A percentile compares a stretch with the other conserved stretches of the same genome.
phyloP scores from a whole-genome alignment of 2,329 filamentous ascomycete species.

The Cladosporium halotolerans region DNA sequence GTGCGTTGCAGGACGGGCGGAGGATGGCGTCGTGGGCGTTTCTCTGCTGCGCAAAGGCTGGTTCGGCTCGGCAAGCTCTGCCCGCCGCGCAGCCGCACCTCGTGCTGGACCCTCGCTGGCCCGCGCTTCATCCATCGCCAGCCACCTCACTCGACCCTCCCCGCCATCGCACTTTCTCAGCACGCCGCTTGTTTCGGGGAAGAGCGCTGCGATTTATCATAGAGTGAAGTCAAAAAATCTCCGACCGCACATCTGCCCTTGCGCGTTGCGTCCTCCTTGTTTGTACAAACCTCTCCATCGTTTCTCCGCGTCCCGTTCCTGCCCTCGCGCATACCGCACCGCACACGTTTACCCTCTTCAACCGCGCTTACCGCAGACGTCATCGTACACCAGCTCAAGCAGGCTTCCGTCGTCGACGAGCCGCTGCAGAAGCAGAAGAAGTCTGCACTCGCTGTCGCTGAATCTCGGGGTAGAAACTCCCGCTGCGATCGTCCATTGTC shows the following conservation, averaged over 20 bases:
- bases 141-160: not conserved
- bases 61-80: too few species aligned
- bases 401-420: not conserved
- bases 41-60: too few species aligned
- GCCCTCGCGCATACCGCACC: not conserved
- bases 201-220: too few species aligned
- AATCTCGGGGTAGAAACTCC: not conserved
- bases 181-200: too few species aligned
- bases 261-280: not conserved
- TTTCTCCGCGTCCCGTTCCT: not conserved
- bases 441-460: not conserved
- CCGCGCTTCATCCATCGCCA: not conserved
- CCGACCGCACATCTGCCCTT: not conserved
- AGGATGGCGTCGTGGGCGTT: too few species aligned
- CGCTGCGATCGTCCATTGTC: not conserved
- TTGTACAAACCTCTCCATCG: not conserved
- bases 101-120: too few species aligned
- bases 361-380: conserved; percentile 8
- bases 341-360: not conserved
- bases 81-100: too few species aligned
- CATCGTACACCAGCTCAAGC: conserved; percentile 5
- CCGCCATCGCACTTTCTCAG: conserved; percentile 2
- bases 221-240: not conserved
- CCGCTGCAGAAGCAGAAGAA: not conserved
- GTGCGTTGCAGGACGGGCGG: too few species aligned